phyloP scores from a whole-genome alignment of 2,329 filamentous ascomycete genomes.

The Fusarium solani-melongenae region DNA sequence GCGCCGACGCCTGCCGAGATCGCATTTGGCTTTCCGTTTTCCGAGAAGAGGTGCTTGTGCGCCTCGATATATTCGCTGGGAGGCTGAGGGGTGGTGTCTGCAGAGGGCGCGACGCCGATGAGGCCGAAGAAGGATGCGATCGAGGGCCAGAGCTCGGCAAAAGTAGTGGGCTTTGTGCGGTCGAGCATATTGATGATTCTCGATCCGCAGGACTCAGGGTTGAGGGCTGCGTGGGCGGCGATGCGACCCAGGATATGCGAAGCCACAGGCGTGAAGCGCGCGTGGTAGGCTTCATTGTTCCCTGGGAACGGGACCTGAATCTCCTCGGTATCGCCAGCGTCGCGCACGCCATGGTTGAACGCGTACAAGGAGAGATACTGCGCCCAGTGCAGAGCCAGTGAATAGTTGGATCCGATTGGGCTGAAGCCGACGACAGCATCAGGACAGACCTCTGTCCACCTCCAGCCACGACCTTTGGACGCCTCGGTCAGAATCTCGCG shows the following conservation, averaged over 20 bases:
- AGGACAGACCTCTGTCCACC: constrained; percentile 53
- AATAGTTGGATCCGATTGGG: constrained; percentile 51
- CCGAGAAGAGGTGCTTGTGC: constrained; percentile 44
- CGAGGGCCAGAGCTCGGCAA: constrained; percentile 46
- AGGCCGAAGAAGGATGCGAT: constrained; percentile 48
- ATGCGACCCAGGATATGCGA: constrained; percentile 45
- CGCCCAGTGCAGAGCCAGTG: constrained; percentile 53
- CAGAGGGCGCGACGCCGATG: constrained; percentile 36
- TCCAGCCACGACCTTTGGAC: constrained; percentile 46
- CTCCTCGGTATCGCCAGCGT: neutral
- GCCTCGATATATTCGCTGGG: constrained; percentile 48
- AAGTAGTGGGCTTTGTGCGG: constrained; percentile 38
- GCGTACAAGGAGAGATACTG: constrained; percentile 53
- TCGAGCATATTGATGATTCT: constrained; percentile 50
- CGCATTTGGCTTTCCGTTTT: constrained; percentile 35
- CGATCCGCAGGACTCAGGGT: constrained; percentile 41
- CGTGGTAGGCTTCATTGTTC: constrained; percentile 33
- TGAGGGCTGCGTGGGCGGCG: constrained; percentile 45
- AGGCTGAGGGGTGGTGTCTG: neutral
- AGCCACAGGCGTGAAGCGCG: constrained; percentile 48
- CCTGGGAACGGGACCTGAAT: constrained; percentile 47
- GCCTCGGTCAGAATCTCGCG: constrained; percentile 46
- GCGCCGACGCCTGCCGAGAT: constrained; percentile 48
- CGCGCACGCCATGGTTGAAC: constrained; percentile 37
- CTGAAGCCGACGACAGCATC: constrained; percentile 53